Percentiles rank a stretch among this genome's conserved stretches.
phyloP scores from a whole-genome alignment of 129 eudicot genomes.

The Flaveria robusta region DNA sequence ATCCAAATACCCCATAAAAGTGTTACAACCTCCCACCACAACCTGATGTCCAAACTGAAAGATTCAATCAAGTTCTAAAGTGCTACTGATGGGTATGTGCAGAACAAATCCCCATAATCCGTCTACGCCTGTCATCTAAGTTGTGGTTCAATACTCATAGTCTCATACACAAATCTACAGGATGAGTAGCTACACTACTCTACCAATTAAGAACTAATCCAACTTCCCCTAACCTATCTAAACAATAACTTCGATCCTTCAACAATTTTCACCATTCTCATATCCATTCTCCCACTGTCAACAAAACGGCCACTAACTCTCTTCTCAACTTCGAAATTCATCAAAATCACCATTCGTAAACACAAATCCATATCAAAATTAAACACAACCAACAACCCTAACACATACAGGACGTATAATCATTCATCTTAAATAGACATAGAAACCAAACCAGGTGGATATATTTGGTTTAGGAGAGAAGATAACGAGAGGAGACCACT shows the following conservation, averaged over 20 bases:
- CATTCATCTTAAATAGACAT: slow-evolving; percentile 6
- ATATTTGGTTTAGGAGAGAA: slow-evolving; percentile 76
- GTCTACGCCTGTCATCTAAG: too few species aligned
- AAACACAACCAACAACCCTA: background rate
- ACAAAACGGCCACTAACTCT: background rate
- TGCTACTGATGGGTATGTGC: too few species aligned
- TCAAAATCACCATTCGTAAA: background rate
- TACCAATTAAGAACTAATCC: too few species aligned
- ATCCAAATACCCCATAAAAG: background rate
- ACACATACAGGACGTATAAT: background rate
- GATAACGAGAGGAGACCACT: slow-evolving; percentile 68
- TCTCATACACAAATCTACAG: too few species aligned
- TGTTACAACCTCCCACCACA: background rate
- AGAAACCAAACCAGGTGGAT: slow-evolving; percentile 54
- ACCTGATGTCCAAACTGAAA: slow-evolving; percentile 3
- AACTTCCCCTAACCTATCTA: too few species aligned
- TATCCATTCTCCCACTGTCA: background rate
- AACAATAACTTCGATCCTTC: too few species aligned
- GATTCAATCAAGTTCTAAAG: background rate
- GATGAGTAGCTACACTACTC: too few species aligned
- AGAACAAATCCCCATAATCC: too few species aligned
- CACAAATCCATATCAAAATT: background rate
- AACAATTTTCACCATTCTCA: too few species aligned
- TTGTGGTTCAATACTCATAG: too few species aligned
- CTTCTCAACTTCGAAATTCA: background rate